Evolutionary conservation across 805 yeast species (phyloP), one percentile per base, ranked within the genome.

Genomic region (Saturnispora galanensis): DNA sequence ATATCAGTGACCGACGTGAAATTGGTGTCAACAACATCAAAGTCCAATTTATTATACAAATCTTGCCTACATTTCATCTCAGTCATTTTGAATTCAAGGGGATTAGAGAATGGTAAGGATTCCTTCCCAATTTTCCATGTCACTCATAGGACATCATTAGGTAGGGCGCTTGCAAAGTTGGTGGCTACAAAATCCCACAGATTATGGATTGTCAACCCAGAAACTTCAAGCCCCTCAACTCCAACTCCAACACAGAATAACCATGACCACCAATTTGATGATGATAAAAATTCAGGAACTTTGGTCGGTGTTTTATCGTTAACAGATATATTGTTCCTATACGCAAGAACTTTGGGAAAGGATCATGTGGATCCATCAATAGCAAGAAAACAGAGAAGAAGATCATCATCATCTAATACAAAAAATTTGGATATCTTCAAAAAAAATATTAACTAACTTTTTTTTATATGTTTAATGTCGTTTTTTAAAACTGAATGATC

Each of bases 61-160:
- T 73, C 93, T 6, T 93, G 96, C 63, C 71, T 87, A 56, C 93
- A 84, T 64, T 90, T 90, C 60, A 78, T 90, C 47, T 79, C 94
- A 11, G 82, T 88, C 50, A 88, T 89, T 49, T 73, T 93, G 51
- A 81, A 84, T 51, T 81, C 81, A 45, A 80, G 96, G 58, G 98
- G 98, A 16, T 71, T 90, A 30, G 94, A 83, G 56, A 89, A 88
- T 58, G 96, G 96, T 42, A 88, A 89, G 63, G 98, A 90, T 67
- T 87, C 94, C 35, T 90, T 83, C 71, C 98, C 98, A 13, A 90
- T 93, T 35, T 90, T 90, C 73, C 95, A 90, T 61, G 96, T 90
- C 21, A 81, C 85, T 50, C 76, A 78, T 49, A 73, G 74, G 35
- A 78, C 94, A 9, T 80, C 93, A 0, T 70, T 93, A 41, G 95